Evolutionary conservation across 169 alveolate genomes (phyloP).

Genomic region (Plasmodium fragile): DNA sequence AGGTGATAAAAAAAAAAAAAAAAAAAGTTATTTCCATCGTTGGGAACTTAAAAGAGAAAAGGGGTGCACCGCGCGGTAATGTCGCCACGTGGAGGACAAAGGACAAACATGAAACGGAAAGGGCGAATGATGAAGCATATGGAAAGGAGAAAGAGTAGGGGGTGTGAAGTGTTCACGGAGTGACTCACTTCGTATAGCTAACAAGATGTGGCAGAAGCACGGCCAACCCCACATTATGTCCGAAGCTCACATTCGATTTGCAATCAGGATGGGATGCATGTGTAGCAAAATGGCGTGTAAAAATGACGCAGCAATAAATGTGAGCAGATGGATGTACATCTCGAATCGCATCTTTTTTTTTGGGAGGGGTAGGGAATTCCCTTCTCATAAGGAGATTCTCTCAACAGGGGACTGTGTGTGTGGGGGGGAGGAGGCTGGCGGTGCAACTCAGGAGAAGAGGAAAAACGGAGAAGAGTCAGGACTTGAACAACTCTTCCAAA

Average conservation of each 20-base stretch:
- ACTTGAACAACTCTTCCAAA: conserved; percentile 51
- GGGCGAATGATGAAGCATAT: not conserved
- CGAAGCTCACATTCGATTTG: no score
- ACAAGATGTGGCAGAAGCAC: no score
- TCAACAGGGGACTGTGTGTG: not conserved
- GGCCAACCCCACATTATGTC: no score
- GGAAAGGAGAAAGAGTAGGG: not conserved
- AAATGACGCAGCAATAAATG: no score
- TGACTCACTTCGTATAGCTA: no score
- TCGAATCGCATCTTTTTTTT: no score
- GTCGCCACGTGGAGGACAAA: not conserved
- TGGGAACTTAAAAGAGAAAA: not conserved
- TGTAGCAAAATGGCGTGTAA: no score
- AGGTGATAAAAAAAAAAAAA: not conserved
- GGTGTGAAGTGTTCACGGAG: no score
- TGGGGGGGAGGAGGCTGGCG: not conserved
- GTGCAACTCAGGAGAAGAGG: not conserved
- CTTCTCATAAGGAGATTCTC: no score
- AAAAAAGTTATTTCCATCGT: not conserved
- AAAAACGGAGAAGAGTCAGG: not conserved
- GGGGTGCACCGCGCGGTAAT: not conserved
- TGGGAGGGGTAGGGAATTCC: no score
- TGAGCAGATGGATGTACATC: no score
- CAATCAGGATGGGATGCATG: no score
- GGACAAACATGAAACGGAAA: not conserved